Base-by-base conservation (phyloP, 768 basidiomycete species). In the Lentinula sp. region DNA sequence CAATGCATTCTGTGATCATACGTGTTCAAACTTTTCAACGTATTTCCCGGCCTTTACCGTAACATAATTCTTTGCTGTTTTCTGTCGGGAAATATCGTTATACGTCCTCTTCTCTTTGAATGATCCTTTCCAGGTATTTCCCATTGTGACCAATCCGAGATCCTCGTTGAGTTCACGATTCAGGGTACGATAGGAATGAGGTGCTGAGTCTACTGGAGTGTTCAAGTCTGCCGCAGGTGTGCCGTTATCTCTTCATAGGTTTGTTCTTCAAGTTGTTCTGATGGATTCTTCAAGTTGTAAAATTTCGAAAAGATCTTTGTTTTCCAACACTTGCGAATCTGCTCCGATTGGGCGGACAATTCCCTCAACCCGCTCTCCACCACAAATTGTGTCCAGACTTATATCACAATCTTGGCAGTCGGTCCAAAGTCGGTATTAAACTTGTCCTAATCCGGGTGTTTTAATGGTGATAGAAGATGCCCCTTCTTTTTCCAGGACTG, bases 401-500 rank as follows among this genome's bases (percentile, higher is more conserved):
- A 48, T 48, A 48, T 48, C 7, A 48, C n/a, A 40, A 37, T 40
- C 37, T 15, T 39, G 55, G 23, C 53, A 18, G 10, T 55, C 23
- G 23, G 23, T 43, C 10, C 55, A 59, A 32, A 49, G 37, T 42
- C 46, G 46, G 46, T 48, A 23, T 56, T 28, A 40, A 35, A 39
- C 37, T 18, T 16, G 37, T 31, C 37, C 54, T 39, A 39, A 43
- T 43, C 54, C 34, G 54, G 54, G 32, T 39, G 43, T 48, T 49
- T 49, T 21, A 18, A 59, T 48, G 46, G 46, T 48, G 46, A 48
- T 48, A 23, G 46, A 48, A 48, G 46, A 43, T 59, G 32, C 34
- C 54, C 54, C 48, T 59, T 50, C 48, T 48, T 46, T 39, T 59
- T 59, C 57, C 32, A 59, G 57, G 45, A 43, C 57, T 39, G 55